These are phyloP conservation scores for Capniomyces stellatus DNA, from an alignment of 371 early-diverging fungal genomes.

Conservation along the genomic window DNA sequence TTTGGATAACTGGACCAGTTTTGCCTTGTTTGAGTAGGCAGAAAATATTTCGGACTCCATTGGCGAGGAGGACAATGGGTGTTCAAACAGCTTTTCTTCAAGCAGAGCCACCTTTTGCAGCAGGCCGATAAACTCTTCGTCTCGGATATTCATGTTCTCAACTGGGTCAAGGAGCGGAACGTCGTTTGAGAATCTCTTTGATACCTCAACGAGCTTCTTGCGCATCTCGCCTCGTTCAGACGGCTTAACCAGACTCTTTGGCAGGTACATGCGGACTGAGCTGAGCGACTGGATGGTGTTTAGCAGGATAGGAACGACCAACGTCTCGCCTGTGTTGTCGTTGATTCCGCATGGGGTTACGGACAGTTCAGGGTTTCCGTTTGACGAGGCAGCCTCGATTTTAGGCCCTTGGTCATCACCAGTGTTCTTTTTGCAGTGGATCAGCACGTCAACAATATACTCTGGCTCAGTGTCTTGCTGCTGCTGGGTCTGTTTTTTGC, in stretches of 20 bases:
- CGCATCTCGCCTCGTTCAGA: conserved; percentile 41
- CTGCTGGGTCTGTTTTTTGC: conserved; percentile 10
- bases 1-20: conserved; percentile 37
- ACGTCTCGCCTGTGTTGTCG: conserved; percentile 36
- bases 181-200: conserved; percentile 48
- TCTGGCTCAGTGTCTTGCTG: conserved; percentile 13
- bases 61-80: conserved; percentile 30
- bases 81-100: conserved; percentile 38
- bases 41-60: conserved; percentile 39
- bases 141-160: conserved; percentile 74
- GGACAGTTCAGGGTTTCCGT: not conserved
- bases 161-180: conserved; percentile 76
- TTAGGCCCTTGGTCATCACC: conserved; percentile 24
- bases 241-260: conserved; percentile 40
- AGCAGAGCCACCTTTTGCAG: conserved; percentile 45
- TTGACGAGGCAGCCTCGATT: conserved; percentile 8
- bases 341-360: conserved; percentile 34
- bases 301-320: conserved; percentile 67
- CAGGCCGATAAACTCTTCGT: conserved; percentile 54
- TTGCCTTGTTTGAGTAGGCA: conserved; percentile 40
- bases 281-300: conserved; percentile 53
- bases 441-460: conserved; percentile 66
- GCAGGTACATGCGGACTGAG: conserved; percentile 54
- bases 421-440: conserved; percentile 22
- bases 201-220: conserved; percentile 52